Base-by-base conservation (phyloP, 257 asterid genomes). In the Petunia axillaris region DNA sequence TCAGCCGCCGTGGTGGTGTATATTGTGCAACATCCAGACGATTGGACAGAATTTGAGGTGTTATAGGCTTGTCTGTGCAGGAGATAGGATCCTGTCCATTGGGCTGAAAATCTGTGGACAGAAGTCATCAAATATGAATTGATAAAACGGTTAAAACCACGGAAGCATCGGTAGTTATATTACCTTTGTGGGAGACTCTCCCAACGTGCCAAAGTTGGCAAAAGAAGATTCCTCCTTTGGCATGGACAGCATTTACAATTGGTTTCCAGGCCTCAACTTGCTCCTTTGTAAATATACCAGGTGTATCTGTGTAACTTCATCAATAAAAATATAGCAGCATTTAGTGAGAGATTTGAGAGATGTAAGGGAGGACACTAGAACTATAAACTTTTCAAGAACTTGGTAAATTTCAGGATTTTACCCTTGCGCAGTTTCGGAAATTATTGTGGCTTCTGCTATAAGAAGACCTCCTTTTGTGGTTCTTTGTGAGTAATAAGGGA, bases 401-500 rank as follows among this genome's bases (percentile, higher is more conserved):
- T 57, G 63, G 41, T 14, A 10, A 48, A 74, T 36, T 36, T 36
- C 7, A 44, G 40, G 10, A 35, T 16, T 14, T 16, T 44, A 48
- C 36, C 48, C 13, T 10, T n/a, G 46, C 36, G 86, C 81, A 46
- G 95, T 89, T 40, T 88, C 91, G 7, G 92, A 90, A 84, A 91
- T 85, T 46, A 78, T 78, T 3, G 93, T 88, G 63, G 92, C 97
- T 85, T 93, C 97, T 1, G 84, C 2, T n/a, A 91, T 8, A 43
- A 93, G 86, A 66, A 91, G 59, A 3, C 92, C 91, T 2, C 92
- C 97, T 63, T 89, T 76, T 46, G 80, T 78, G 70, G 94, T 82
- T 85, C 97, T 90, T 84, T 91, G 95, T 0, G 95, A 81, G 88
- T 91, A 93, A 44, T 93, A 89, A 83, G 90, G 74, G 60, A 80